Conservation (phyloP, 441 rosid species). For the Kokia cookei region DNA sequence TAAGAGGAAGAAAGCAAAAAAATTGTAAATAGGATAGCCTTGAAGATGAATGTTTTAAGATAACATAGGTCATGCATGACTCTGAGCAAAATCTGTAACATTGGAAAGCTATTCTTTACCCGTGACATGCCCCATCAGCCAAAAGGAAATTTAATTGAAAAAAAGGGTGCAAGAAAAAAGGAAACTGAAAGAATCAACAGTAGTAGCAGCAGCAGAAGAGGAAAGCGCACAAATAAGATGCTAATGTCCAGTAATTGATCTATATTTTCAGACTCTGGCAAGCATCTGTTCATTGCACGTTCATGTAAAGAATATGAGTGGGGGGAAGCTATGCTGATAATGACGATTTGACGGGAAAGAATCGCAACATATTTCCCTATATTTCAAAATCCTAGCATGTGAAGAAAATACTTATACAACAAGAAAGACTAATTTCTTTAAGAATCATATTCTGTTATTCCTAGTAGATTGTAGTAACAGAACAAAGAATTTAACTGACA, state of each 20-base stretch:
- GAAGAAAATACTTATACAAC: background rate
- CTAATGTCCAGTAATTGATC: background rate
- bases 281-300: background rate
- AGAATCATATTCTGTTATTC: background rate
- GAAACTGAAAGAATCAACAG: background rate
- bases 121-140: background rate
- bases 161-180: background rate
- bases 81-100: background rate
- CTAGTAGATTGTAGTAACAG: background rate
- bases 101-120: background rate
- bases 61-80: background rate
- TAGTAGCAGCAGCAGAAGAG: background rate
- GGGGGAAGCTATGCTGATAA: background rate
- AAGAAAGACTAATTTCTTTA: background rate
- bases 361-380: background rate
- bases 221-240: background rate
- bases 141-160: background rate
- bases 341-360: background rate
- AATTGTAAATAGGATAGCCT: slow-evolving; percentile 11
- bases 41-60: background rate
- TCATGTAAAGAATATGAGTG: background rate
- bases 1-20: slow-evolving; percentile 16
- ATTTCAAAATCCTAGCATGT: background rate
- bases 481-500: background rate
- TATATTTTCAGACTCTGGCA: background rate